Base-by-base conservation (phyloP, 331 rosid genomes). In the Saraca asoca region DNA sequence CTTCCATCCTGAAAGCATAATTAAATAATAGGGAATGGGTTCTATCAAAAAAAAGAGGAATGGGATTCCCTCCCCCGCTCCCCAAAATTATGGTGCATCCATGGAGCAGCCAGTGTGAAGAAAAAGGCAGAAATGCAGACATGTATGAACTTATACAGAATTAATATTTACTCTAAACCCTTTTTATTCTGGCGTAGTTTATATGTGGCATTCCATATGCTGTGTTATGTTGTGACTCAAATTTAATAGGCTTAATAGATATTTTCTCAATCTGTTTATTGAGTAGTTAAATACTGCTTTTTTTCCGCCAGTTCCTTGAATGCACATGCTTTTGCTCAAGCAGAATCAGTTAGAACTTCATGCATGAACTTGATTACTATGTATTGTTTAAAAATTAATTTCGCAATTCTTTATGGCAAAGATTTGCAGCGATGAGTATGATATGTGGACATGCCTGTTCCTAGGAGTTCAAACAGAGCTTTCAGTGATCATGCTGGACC, bases 361-460 rank as follows among this genome's bases (percentile, higher is more conserved):
- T 50, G 44, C 66, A 35, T 57, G 15, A 50, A 20, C 31, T 57
- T 66, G 52, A 34, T 38, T 59, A 15, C 52, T 67, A 15, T 57
- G 9, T 59, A 12, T 50, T 70, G 48, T 51, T 18, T 57, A 53
- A 45, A 67, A 68, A 58, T 66, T 82, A 68, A 69, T 29, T 69
- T 60, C 0, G 19, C 52, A 2, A 68, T 63, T 72, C 49, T 58
- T 64, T 74, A 6, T 79, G 66, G 67, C 58, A 74, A 72, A 93
- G 98, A 85, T 93, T 72, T 93, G 98, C 88, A 72, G 90, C 34
- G 79, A 82, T 45, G 96, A 93, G 85, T 93, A 93, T 70, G 89
- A 85, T 75, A 71, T 81, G 12, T 79, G 81, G 75, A 93, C 95
- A 8, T 89, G 98, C 80, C 35, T 87, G 75, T 79, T 86, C 72